phyloP scores from a whole-genome alignment of 306 rosid genomes.

The Abrus pulchellus region DNA sequence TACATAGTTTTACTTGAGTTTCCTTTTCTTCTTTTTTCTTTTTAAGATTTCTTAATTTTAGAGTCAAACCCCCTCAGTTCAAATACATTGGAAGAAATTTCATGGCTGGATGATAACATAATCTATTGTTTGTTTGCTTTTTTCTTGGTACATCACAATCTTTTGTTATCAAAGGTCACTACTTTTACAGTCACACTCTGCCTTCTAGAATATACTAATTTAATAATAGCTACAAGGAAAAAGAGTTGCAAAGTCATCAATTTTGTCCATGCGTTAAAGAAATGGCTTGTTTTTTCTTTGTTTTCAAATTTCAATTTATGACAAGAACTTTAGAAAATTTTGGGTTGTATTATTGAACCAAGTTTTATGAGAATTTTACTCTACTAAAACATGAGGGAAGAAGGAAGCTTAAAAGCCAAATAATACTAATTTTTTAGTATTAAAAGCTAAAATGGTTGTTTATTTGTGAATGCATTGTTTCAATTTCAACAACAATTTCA shows the following conservation, averaged over 20 bases:
- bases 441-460: conserved; percentile 2
- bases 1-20: background rate
- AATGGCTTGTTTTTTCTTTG: background rate
- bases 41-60: background rate
- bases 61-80: conserved; percentile 23
- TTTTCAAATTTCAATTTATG: conserved; percentile 19
- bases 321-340: conserved; percentile 25
- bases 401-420: conserved; percentile 23
- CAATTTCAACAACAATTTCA: background rate
- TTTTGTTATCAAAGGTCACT: conserved; percentile 44
- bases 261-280: conserved; percentile 36
- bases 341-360: conserved; percentile 4
- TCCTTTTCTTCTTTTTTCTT: background rate
- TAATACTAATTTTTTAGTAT: conserved; percentile 7
- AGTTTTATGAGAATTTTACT: background rate
- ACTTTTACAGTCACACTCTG: conserved; percentile 33
- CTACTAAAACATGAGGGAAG: background rate
- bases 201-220: conserved; percentile 29
- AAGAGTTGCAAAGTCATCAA: conserved; percentile 36
- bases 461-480: background rate
- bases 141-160: background rate
- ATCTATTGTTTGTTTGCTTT: background rate
- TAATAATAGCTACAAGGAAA: background rate
- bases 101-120: background rate
- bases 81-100: conserved; percentile 6